phyloP scores from a whole-genome alignment of 495 filamentous ascomycete species.

The Aspergillus homomorphus region DNA sequence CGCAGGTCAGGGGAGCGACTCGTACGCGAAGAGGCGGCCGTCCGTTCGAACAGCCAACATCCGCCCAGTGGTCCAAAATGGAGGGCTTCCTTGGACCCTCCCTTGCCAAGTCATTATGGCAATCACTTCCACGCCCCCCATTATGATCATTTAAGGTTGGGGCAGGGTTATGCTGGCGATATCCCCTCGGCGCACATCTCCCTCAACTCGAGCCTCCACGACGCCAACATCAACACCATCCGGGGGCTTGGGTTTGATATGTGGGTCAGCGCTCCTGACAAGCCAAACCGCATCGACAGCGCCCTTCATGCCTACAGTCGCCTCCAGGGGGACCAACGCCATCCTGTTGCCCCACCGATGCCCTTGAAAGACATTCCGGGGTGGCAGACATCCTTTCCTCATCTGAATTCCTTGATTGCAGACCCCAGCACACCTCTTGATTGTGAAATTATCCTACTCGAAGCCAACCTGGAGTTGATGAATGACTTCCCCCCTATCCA shows the following conservation, averaged over 20 bases:
- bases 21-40: slow-evolving; percentile 40
- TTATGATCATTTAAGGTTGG: slow-evolving; percentile 33
- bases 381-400: slow-evolving; percentile 49
- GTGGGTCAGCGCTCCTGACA: slow-evolving; percentile 46
- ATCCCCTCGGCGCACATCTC: slow-evolving; percentile 38
- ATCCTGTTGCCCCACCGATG: slow-evolving; percentile 35
- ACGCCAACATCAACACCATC: slow-evolving; percentile 31
- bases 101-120: slow-evolving; percentile 35
- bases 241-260: slow-evolving; percentile 50
- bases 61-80: slow-evolving; percentile 36
- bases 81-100: slow-evolving; percentile 40
- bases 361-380: slow-evolving; percentile 40
- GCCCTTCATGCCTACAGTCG: slow-evolving; percentile 50
- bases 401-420: slow-evolving; percentile 37
- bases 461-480: slow-evolving; percentile 48
- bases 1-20: slow-evolving; percentile 38
- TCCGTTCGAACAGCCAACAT: slow-evolving; percentile 36
- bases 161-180: slow-evolving; percentile 37
- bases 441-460: slow-evolving; percentile 49
- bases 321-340: slow-evolving; percentile 42
- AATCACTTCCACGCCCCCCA: slow-evolving; percentile 28
- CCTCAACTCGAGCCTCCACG: slow-evolving; percentile 36
- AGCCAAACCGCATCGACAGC: slow-evolving; percentile 40
- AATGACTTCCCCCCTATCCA: slow-evolving; percentile 40
- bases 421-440: slow-evolving; percentile 34